Conservation (phyloP, 371 early-diverging fungal species). For the Blyttiomyces sp. region DNA sequence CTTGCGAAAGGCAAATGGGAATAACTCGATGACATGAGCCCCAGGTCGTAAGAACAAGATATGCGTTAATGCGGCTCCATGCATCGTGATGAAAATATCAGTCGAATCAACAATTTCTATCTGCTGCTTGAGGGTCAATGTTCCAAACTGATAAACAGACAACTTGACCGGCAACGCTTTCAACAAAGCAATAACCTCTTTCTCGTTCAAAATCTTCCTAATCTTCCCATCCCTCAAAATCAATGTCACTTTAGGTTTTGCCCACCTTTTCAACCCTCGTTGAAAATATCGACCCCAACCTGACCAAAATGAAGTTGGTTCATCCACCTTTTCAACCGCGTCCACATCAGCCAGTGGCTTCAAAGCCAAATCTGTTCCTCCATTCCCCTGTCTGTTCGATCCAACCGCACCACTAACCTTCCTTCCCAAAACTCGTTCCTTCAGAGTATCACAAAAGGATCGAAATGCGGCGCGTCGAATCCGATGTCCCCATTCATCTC, state of each 20-base stretch:
- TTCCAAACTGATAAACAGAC: constrained; percentile 12
- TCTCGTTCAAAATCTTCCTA: constrained; percentile 27
- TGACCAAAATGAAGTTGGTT: neutral
- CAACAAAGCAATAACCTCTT: constrained; percentile 16
- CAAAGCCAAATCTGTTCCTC: neutral
- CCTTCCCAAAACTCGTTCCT: constrained; percentile 3
- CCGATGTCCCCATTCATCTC: constrained; percentile 9
- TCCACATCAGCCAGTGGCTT: neutral
- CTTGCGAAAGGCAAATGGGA: constrained; percentile 36
- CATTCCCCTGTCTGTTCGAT: neutral
- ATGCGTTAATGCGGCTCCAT: constrained; percentile 40
- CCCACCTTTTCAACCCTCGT: neutral
- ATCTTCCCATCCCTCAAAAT: constrained; percentile 23
- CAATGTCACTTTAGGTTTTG: constrained; percentile 12
- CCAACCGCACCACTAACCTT: neutral
- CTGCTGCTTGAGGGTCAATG: constrained; percentile 24
- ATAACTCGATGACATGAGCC: constrained; percentile 31
- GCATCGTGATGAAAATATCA: constrained; percentile 35
- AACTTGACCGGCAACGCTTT: constrained; percentile 18
- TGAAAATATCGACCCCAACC: neutral
- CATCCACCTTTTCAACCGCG: neutral
- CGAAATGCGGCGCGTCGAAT: constrained; percentile 16
- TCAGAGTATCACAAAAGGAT: constrained; percentile 17
- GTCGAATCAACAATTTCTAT: constrained; percentile 18
- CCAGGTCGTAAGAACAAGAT: constrained; percentile 22